Evolutionary conservation across 371 early-diverging fungal genomes (phyloP), one percentile per base, ranked within the genome.

Genomic region (Mucor lusitanicus): DNA sequence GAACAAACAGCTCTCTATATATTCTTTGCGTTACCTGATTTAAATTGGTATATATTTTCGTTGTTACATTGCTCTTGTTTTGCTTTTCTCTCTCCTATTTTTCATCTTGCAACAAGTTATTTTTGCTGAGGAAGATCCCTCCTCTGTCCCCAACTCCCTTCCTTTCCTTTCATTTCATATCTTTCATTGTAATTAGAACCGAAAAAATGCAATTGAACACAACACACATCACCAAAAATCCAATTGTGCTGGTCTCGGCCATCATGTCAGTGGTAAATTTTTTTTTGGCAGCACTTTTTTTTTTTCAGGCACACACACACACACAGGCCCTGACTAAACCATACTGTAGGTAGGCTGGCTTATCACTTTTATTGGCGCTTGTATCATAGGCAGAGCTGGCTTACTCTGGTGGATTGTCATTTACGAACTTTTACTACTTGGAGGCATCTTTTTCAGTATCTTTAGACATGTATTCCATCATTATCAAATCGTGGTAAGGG

Each of bases 371-470:
- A 74, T 78, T 37, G 78, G 75, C 30, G 55, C 71, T 21, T 79
- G 80, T 63, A 70, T 76, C 17, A 48, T 73, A 19, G 64, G 80
- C 17, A 37, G 63, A n/a, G 57, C 54, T 9, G 58, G 69, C 21
- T 35, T 72, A 23, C 15, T 67, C 50, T 82, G 80, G 76, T 82
- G 83, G 83, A 68, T 78, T 5, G 61, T 79, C 17, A 71, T 82
- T 35, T 82, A 69, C 39, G 77, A 80, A 56, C 46, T 82, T 27
- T 32, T 82, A 0, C 60, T 82, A 42, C 55, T 75, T 37, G 59
- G 67, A 48, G 71, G 72, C 57, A 70, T 77, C 17, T 56, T 72
- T 5, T 70, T 72, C 35, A 65, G 72, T 23, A 71, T 77, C 46
- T 63, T 70, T 35, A 65, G 68, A 30, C 69, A 71, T 8, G 66